Percentiles rank a stretch among this genome's conserved stretches.
Conservation (phyloP, 192 early-diverging fungal genomes). For the Podila epicladia region DNA sequence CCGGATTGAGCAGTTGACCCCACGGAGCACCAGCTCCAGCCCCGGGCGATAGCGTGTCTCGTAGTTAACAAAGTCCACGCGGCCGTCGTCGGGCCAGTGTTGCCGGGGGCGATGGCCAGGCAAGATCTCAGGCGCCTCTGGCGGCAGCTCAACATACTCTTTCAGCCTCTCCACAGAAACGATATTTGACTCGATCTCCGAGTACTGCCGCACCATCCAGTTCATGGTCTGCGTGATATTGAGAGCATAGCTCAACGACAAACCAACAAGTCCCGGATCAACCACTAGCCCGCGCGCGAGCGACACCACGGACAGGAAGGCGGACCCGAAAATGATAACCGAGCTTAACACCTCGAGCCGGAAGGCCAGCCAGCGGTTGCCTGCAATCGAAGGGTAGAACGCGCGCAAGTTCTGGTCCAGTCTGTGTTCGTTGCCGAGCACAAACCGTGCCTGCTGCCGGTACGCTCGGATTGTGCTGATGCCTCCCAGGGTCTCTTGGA, state of each 20-base stretch:
- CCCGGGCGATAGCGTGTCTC: constrained; percentile 81
- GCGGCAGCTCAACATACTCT: constrained; percentile 80
- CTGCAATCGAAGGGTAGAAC: constrained; percentile 75
- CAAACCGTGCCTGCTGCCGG: constrained; percentile 65
- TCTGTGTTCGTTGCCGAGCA: constrained; percentile 66
- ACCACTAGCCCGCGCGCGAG: constrained; percentile 57
- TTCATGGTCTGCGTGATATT: constrained; percentile 82
- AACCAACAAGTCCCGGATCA: constrained; percentile 76
- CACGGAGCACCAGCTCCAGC: constrained; percentile 79
- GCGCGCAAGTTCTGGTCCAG: constrained; percentile 82
- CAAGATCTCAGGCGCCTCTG: constrained; percentile 80
- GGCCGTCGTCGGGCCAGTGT: constrained; percentile 78
- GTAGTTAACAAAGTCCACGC: constrained; percentile 77
- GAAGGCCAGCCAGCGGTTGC: constrained; percentile 73
- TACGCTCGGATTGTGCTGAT: constrained; percentile 83
- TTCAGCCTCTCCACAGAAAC: constrained; percentile 77
- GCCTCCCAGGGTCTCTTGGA: constrained; percentile 77
- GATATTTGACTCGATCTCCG: constrained; percentile 81
- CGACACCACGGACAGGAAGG: constrained; percentile 73
- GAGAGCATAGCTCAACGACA: constrained; percentile 72
- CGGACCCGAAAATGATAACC: constrained; percentile 80
- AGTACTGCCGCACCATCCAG: constrained; percentile 86
- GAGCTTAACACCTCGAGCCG: constrained; percentile 85
- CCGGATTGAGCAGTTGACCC: constrained; percentile 32
- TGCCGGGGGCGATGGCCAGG: constrained; percentile 57